Conservation (phyloP, 208 protist genomes). For the Acanthamoeba royreba region DNA sequence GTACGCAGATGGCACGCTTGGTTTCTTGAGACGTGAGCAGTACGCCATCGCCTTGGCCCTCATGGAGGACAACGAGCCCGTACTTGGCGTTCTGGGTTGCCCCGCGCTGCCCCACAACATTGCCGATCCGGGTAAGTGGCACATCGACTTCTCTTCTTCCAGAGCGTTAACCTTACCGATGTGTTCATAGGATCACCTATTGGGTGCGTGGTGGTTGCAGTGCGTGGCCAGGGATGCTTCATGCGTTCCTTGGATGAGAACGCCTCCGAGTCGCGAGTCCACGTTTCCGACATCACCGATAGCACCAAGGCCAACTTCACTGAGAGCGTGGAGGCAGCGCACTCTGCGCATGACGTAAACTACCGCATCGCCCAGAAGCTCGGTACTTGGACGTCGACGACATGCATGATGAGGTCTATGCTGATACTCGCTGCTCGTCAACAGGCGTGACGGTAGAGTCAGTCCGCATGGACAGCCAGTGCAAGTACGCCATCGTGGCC, state of each 20-base stretch:
- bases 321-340: slow-evolving; percentile 56
- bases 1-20: slow-evolving; percentile 53
- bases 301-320: slow-evolving; percentile 50
- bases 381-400: neutral
- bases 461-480: slow-evolving; percentile 69
- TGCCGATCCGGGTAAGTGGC: neutral
- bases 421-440: neutral
- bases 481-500: slow-evolving; percentile 70
- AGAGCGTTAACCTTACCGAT: neutral
- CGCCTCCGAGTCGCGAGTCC: neutral
- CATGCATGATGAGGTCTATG: neutral
- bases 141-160: neutral
- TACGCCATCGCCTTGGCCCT: slow-evolving; percentile 66
- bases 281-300: neutral
- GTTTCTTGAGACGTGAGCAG: slow-evolving; percentile 66
- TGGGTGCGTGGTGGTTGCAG: neutral
- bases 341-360: slow-evolving; percentile 53
- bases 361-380: slow-evolving; percentile 41
- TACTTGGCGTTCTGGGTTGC: slow-evolving; percentile 66
- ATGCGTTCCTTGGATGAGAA: neutral
- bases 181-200: neutral
- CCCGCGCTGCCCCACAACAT: slow-evolving; percentile 51
- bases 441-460: neutral
- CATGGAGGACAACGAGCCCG: slow-evolving; percentile 58
- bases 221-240: slow-evolving; percentile 29